A percentile compares a stretch with the other conserved stretches of the same genome.
Conservation (phyloP, 2,329 filamentous ascomycete species). For the Claviceps sorghi region DNA sequence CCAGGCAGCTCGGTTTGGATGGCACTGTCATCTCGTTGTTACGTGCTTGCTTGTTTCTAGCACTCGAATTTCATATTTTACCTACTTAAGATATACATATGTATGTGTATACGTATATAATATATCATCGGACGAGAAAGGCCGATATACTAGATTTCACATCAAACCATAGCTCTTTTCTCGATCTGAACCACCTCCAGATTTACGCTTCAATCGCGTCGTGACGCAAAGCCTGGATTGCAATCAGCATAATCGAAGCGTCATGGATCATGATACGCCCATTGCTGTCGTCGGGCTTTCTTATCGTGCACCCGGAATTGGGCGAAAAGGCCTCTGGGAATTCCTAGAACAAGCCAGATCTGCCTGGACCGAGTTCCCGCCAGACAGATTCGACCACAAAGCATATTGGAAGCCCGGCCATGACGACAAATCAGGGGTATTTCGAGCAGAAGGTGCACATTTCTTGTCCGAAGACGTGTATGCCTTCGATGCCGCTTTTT, state of each 20-base stretch:
- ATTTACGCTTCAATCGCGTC: neutral
- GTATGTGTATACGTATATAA: too few relatives aligned
- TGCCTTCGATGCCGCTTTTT: constrained; percentile 32
- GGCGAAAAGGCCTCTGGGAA: constrained; percentile 22
- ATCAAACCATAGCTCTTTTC: neutral
- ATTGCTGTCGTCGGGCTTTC: constrained; percentile 24
- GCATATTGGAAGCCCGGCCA: constrained; percentile 17
- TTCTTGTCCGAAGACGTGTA: constrained; percentile 27
- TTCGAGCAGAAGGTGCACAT: constrained; percentile 10
- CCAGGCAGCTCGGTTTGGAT: too few relatives aligned
- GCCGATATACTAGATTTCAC: neutral
- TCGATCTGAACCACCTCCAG: neutral
- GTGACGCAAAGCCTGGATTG: neutral
- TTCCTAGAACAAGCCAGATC: constrained; percentile 17
- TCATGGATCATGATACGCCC: neutral
- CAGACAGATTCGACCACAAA: constrained; percentile 13
- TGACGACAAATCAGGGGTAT: constrained; percentile 16
- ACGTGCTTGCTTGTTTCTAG: too few relatives aligned
- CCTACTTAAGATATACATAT: too few relatives aligned
- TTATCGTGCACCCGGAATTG: constrained; percentile 24
- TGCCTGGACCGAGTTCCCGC: constrained; percentile 17
- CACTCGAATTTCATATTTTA: too few relatives aligned
- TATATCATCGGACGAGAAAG: neutral
- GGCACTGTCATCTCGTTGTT: too few relatives aligned
- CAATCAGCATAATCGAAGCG: neutral